phyloP scores from a whole-genome alignment of 2,329 filamentous ascomycete genomes.

The Colletotrichum filicis region DNA sequence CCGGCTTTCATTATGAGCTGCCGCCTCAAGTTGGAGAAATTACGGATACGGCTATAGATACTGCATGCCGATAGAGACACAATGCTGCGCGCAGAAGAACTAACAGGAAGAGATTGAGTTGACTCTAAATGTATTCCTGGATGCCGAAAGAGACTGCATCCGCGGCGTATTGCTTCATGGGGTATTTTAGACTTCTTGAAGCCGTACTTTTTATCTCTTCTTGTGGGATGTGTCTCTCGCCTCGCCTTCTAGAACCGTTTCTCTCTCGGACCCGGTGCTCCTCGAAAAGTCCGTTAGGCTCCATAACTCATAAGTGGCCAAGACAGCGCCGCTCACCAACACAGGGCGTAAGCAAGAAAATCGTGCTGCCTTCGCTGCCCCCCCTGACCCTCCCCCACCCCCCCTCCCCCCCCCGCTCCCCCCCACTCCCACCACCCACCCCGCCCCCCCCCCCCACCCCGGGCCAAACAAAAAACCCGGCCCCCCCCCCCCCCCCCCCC shows the following conservation, averaged over 20 bases:
- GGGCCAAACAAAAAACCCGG: no score
- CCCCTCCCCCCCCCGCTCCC: no score
- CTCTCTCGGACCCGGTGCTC: constrained; percentile 25
- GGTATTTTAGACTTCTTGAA: not conserved
- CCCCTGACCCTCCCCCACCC: no score
- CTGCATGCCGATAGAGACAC: not conserved
- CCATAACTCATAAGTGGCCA: constrained; percentile 36
- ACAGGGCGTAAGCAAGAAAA: not conserved
- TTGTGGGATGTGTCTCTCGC: not conserved
- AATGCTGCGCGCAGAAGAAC: not conserved
- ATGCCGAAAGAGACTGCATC: not conserved
- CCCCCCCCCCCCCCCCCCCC: no score
- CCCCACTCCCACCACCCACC: no score
- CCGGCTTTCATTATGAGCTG: not conserved
- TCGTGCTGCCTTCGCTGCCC: not conserved
- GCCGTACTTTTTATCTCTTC: not conserved
- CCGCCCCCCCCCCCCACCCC: no score
- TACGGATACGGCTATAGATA: no score
- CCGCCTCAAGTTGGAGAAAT: not conserved
- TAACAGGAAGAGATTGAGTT: not conserved
- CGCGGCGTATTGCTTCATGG: not conserved
- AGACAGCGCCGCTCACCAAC: not conserved
- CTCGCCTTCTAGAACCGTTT: constrained; percentile 19
- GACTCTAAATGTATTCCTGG: not conserved
- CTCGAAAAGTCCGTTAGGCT: constrained; percentile 36